Percentiles rank a stretch among this genome's conserved stretches.
These are phyloP conservation scores for Acanthamoeba comandoni DNA, from an alignment of 208 protist genomes.

Conservation along the genomic window DNA sequence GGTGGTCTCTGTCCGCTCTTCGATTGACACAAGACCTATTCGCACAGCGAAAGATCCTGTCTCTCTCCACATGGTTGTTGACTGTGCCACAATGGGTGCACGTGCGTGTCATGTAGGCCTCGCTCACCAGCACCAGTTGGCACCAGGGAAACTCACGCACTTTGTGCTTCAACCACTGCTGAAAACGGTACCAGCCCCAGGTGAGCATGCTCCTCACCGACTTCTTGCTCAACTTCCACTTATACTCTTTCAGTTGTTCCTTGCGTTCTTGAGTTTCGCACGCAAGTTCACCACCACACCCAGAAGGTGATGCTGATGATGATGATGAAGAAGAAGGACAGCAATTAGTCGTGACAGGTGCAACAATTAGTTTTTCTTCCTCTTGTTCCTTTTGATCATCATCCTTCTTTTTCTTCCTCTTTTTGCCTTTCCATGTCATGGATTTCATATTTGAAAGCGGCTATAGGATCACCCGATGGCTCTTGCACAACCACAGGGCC, in stretches of 20 bases:
- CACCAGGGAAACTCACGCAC: slow-evolving; percentile 32
- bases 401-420: too few relatives aligned
- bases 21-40: neutral
- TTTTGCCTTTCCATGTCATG: too few relatives aligned
- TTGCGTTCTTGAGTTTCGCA: too few relatives aligned
- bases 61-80: neutral
- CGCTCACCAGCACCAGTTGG: neutral
- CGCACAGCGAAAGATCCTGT: slow-evolving; percentile 4
- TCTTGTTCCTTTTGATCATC: too few relatives aligned
- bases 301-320: too few relatives aligned
- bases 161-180: slow-evolving; percentile 60
- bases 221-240: slow-evolving; percentile 2
- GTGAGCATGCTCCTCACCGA: slow-evolving; percentile 6
- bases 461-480: neutral
- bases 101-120: slow-evolving; percentile 31
- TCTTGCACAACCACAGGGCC: slow-evolving; percentile 43
- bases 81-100: slow-evolving; percentile 18
- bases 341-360: too few relatives aligned
- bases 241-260: too few relatives aligned
- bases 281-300: too few relatives aligned
- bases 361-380: too few relatives aligned
- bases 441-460: too few relatives aligned
- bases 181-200: slow-evolving; percentile 49
- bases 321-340: too few relatives aligned
- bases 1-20: neutral